A percentile compares a stretch with the other conserved stretches of the same genome.
phyloP scores from a whole-genome alignment of 495 filamentous ascomycete species.

The Neurospora sp. region DNA sequence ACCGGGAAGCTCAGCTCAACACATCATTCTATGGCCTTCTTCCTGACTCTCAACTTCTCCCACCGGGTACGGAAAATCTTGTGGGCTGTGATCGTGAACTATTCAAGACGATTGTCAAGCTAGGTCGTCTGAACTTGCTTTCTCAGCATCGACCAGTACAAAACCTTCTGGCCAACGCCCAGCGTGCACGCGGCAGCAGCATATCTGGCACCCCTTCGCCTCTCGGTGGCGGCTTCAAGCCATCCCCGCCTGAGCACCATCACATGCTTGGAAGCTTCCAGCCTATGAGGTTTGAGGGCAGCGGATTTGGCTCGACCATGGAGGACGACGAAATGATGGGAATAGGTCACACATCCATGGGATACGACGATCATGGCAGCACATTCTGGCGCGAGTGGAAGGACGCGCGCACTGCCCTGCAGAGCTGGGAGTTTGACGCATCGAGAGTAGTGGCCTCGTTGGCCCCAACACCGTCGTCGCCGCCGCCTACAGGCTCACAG shows the following conservation, averaged over 20 bases:
- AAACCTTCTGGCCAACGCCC: constrained; percentile 18
- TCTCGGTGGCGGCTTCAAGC: constrained; percentile 41
- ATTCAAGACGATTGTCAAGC: constrained; percentile 65
- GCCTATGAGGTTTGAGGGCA: constrained; percentile 48
- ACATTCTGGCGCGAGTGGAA: constrained; percentile 83
- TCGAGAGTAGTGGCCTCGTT: constrained; percentile 26
- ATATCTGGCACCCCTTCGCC: constrained; percentile 22
- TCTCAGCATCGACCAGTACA: constrained; percentile 60
- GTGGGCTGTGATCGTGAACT: constrained; percentile 77
- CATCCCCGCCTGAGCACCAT: constrained; percentile 17
- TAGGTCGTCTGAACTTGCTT: constrained; percentile 81
- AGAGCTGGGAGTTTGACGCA: constrained; percentile 67
- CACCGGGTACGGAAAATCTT: constrained; percentile 56
- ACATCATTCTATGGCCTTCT: constrained; percentile 50
- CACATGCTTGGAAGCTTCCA: constrained; percentile 13
- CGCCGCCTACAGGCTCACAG: constrained; percentile 33
- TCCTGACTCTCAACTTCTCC: constrained; percentile 59
- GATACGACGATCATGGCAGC: constrained; percentile 44
- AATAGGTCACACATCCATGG: constrained; percentile 20
- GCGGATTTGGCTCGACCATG: constrained; percentile 45
- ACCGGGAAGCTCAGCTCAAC: constrained; percentile 80
- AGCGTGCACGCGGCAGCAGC: constrained; percentile 11
- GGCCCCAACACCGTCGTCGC: constrained; percentile 7
- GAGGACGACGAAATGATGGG: constrained; percentile 35
- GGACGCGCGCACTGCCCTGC: constrained; percentile 63